Percentiles rank a stretch among this genome's conserved stretches.
phyloP scores from a whole-genome alignment of 176 grass and related monocot genomes.

The Cymbopogon citratus region DNA sequence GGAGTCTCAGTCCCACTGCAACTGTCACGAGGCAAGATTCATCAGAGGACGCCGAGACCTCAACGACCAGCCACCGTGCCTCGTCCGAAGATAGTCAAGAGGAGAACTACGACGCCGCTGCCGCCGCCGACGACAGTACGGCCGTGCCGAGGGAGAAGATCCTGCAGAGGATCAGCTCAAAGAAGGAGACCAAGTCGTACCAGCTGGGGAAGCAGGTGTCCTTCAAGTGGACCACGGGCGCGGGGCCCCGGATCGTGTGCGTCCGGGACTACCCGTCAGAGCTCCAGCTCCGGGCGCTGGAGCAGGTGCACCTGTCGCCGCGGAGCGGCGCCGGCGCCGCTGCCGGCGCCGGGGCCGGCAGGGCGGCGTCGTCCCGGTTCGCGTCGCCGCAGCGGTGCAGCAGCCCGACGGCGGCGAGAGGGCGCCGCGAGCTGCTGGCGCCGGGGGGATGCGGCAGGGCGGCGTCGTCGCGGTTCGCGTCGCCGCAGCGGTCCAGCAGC shows the following conservation, averaged over 20 bases:
- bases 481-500: conserved; percentile 38
- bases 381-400: conserved; percentile 33
- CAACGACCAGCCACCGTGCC: not conserved
- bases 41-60: not conserved
- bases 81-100: conserved; percentile 13
- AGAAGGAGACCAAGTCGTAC: conserved; percentile 64
- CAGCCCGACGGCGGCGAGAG: conserved; percentile 39
- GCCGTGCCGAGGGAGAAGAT: conserved; percentile 53
- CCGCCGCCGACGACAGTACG: conserved; percentile 6
- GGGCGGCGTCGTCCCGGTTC: conserved; percentile 35
- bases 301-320: conserved; percentile 72
- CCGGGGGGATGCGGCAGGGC: conserved; percentile 34
- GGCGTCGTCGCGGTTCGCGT: conserved; percentile 41
- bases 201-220: conserved; percentile 76
- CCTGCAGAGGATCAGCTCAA: conserved; percentile 64
- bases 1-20: not conserved
- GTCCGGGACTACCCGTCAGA: conserved; percentile 88
- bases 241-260: conserved; percentile 82
- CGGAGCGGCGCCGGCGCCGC: conserved; percentile 10
- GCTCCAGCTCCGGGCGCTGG: conserved; percentile 70
- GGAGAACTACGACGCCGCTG: not conserved
- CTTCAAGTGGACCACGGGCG: conserved; percentile 90
- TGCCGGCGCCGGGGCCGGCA: not conserved
- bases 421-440: conserved; percentile 47
- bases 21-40: not conserved